phyloP scores from a whole-genome alignment of 495 filamentous ascomycete genomes.

The Penicillium coprophilum region DNA sequence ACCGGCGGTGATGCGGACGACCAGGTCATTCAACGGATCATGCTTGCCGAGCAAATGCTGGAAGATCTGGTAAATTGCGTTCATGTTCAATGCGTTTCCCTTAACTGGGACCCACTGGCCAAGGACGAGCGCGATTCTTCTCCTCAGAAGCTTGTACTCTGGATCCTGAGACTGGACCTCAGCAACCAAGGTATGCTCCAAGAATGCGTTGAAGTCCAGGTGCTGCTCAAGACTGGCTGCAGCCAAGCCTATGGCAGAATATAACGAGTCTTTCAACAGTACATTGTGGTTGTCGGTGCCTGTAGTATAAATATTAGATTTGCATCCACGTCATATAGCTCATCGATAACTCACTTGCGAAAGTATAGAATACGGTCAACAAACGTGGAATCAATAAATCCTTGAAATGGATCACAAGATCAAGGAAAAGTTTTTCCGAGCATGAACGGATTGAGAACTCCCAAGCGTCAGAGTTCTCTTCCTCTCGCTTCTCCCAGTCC shows the following conservation, averaged over 20 bases:
- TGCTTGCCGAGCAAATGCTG: conserved; percentile 77
- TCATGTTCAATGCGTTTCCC: conserved; percentile 58
- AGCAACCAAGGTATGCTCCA: conserved; percentile 68
- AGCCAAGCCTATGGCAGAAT: conserved; percentile 85
- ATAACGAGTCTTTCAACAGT: conserved; percentile 86
- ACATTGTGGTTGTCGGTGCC: conserved; percentile 64
- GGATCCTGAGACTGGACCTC: conserved; percentile 76
- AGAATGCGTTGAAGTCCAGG: conserved; percentile 79
- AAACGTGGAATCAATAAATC: conserved; percentile 71
- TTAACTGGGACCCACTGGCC: conserved; percentile 86
- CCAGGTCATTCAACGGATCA: conserved; percentile 81
- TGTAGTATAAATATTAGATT: conserved; percentile 21
- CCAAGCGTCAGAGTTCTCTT: conserved; percentile 74
- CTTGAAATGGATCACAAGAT: conserved; percentile 85
- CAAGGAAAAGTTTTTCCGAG: conserved; percentile 89
- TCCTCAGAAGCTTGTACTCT: conserved; percentile 81
- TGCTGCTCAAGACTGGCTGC: conserved; percentile 67
- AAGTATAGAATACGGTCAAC: conserved; percentile 71
- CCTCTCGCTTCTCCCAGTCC: conserved; percentile 86
- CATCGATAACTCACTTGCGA: conserved; percentile 54
- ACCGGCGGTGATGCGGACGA: conserved; percentile 88
- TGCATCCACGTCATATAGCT: background rate
- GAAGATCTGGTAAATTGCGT: conserved; percentile 85
- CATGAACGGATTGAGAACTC: conserved; percentile 88
- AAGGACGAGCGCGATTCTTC: conserved; percentile 82